Percentiles rank a stretch among this genome's conserved stretches.
Evolutionary conservation across 2,329 filamentous ascomycete species (phyloP).

Genomic region (Dothideomycetes sp.): DNA sequence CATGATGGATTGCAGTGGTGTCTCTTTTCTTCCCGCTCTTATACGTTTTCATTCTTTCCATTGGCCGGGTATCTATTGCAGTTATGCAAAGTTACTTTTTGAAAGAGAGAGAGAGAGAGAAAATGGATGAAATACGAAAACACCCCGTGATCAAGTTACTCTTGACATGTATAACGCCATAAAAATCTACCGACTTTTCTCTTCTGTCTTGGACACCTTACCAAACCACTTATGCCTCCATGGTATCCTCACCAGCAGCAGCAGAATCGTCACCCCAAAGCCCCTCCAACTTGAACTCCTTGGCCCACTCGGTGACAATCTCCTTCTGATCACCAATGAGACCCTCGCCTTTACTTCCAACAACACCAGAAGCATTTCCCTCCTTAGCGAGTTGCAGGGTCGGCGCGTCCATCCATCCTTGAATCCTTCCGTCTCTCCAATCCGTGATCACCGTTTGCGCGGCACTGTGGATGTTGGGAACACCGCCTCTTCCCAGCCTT

Average conservation of each 20-base stretch:
- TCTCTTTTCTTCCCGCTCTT: too few species aligned
- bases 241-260: conserved; percentile 6
- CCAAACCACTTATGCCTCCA: conserved; percentile 5
- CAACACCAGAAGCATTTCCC: conserved; percentile 3
- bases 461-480: conserved; percentile 79
- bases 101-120: too few species aligned
- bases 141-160: too few species aligned
- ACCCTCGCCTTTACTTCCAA: conserved; percentile 6
- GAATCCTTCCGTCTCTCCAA: conserved; percentile 33
- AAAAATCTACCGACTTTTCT: conserved; percentile 2
- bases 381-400: conserved; percentile 10
- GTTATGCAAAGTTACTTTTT: too few species aligned
- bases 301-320: conserved; percentile 16
- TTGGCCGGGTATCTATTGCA: too few species aligned
- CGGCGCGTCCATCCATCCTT: conserved; percentile 17
- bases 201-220: too few species aligned
- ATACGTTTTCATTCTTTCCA: too few species aligned
- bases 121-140: too few species aligned
- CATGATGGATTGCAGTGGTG: too few species aligned
- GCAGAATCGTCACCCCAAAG: conserved; percentile 67
- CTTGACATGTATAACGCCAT: too few species aligned
- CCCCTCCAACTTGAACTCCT: conserved; percentile 53
- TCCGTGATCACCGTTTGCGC: conserved; percentile 94
- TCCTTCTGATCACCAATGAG: conserved; percentile 16
- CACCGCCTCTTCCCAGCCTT: conserved; percentile 74